Conservation (phyloP, 495 filamentous ascomycete species). For the Xylaria scruposa region DNA sequence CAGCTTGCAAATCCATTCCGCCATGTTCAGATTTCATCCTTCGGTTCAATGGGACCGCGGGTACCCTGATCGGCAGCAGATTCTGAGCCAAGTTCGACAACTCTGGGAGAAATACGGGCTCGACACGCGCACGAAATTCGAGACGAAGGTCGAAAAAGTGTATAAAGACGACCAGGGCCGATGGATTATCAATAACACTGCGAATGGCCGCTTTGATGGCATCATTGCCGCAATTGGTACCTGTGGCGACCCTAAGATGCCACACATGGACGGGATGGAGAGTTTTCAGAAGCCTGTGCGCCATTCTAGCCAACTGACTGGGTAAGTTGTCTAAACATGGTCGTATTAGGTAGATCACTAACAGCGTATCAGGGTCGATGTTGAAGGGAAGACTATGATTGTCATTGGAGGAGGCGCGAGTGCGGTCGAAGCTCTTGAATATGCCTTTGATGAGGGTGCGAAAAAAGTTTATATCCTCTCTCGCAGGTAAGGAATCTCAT, state of each 20-base stretch:
- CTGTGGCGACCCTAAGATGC: slow-evolving; percentile 78
- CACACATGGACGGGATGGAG: slow-evolving; percentile 68
- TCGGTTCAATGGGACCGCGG: slow-evolving; percentile 74
- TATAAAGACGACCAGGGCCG: slow-evolving; percentile 70
- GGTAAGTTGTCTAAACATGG: slow-evolving; percentile 41
- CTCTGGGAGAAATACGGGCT: slow-evolving; percentile 81
- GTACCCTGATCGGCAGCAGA: slow-evolving; percentile 77
- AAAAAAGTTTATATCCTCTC: slow-evolving; percentile 74
- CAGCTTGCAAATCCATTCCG: slow-evolving; percentile 78
- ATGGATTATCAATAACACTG: slow-evolving; percentile 79
- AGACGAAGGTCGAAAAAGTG: slow-evolving; percentile 69
- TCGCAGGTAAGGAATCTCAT: slow-evolving; percentile 45
- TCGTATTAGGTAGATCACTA: background rate
- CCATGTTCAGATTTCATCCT: slow-evolving; percentile 91
- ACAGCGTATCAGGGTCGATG: slow-evolving; percentile 45
- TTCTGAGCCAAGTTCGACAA: slow-evolving; percentile 70
- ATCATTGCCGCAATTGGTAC: slow-evolving; percentile 79
- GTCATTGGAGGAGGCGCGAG: slow-evolving; percentile 82
- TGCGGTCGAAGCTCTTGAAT: slow-evolving; percentile 85
- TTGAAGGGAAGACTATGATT: slow-evolving; percentile 73
- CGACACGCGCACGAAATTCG: slow-evolving; percentile 72
- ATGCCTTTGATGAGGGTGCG: slow-evolving; percentile 71
- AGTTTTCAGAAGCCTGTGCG: slow-evolving; percentile 71
- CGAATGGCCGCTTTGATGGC: slow-evolving; percentile 76
- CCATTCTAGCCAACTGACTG: slow-evolving; percentile 77